Evolutionary conservation across 495 filamentous ascomycete genomes (phyloP).

Genomic region (Articulospora tetracladia): DNA sequence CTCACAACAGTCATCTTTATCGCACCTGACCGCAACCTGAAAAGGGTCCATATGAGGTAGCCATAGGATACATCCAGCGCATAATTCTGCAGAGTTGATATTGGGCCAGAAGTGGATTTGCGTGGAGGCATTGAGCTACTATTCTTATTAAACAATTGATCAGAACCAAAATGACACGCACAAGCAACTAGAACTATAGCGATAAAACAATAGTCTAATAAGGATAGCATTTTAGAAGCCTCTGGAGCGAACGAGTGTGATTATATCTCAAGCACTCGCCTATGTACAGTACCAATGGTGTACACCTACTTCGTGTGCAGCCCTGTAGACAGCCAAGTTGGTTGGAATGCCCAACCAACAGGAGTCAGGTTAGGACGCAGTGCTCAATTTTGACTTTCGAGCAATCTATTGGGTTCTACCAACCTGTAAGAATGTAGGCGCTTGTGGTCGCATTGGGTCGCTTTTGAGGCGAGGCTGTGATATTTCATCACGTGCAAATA

Average conservation of each 20-base stretch:
- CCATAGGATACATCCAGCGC: conserved; percentile 21
- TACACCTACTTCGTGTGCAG: neutral
- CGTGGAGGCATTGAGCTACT: neutral
- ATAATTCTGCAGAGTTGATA: neutral
- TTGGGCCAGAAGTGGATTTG: neutral
- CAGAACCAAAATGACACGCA: no score
- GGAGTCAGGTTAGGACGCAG: neutral
- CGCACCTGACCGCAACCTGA: conserved; percentile 1
- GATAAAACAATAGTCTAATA: neutral
- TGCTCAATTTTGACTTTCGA: neutral
- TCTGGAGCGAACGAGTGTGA: neutral
- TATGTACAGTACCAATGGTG: neutral
- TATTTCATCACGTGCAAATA: neutral
- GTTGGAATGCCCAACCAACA: neutral
- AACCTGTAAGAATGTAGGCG: neutral
- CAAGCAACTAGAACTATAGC: no score
- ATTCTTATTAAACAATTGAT: neutral
- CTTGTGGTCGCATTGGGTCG: neutral
- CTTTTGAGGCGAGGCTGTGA: neutral
- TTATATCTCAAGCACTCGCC: neutral
- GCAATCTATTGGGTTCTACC: neutral
- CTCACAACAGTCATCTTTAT: conserved; percentile 1
- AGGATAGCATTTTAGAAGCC: no score
- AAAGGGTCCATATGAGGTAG: conserved; percentile 1
- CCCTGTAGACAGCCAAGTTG: neutral